Percentiles rank a stretch among this genome's conserved stretches.
These are phyloP conservation scores for Pythium apleroticum DNA, from an alignment of 352 stramenopile genomes.

Conservation along the genomic window DNA sequence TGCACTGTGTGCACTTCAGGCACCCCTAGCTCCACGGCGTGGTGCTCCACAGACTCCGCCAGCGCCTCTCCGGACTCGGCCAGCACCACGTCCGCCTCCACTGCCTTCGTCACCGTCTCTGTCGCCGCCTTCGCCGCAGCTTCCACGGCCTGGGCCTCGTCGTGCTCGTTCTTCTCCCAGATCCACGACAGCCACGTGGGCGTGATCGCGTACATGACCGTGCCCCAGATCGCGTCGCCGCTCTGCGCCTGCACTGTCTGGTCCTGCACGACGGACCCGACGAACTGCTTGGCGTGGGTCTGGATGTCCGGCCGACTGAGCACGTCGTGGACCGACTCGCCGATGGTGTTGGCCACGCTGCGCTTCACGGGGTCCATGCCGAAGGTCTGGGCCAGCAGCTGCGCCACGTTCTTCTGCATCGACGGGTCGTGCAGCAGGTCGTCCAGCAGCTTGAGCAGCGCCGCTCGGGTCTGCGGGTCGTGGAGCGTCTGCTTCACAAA, in stretches of 20 bases:
- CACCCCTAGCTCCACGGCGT: neutral
- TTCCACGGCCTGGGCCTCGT: conserved; percentile 24
- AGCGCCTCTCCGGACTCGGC: conserved; percentile 26
- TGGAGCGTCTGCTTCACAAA: conserved; percentile 48
- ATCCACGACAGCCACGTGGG: conserved; percentile 77
- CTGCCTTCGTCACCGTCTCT: conserved; percentile 33
- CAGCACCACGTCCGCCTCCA: conserved; percentile 29
- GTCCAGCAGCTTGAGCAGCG: conserved; percentile 55
- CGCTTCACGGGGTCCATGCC: conserved; percentile 65
- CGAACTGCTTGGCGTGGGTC: conserved; percentile 83
- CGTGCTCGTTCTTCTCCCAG: conserved; percentile 40
- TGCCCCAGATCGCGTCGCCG: conserved; percentile 78
- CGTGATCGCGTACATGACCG: conserved; percentile 78
- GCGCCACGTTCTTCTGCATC: conserved; percentile 52
- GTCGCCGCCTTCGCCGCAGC: conserved; percentile 23
- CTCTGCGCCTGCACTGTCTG: conserved; percentile 79
- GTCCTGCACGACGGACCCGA: conserved; percentile 75
- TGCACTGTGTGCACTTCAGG: neutral
- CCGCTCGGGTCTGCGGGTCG: conserved; percentile 49
- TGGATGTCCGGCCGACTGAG: conserved; percentile 75
- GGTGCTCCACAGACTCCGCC: conserved; percentile 7
- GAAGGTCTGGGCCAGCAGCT: conserved; percentile 68
- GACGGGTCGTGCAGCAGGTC: conserved; percentile 61
- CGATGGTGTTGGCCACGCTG: conserved; percentile 52
- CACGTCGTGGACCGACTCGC: conserved; percentile 72